Conservation (phyloP, 1,284 basidiomycete species). For the Marasmius oreades region DNA sequence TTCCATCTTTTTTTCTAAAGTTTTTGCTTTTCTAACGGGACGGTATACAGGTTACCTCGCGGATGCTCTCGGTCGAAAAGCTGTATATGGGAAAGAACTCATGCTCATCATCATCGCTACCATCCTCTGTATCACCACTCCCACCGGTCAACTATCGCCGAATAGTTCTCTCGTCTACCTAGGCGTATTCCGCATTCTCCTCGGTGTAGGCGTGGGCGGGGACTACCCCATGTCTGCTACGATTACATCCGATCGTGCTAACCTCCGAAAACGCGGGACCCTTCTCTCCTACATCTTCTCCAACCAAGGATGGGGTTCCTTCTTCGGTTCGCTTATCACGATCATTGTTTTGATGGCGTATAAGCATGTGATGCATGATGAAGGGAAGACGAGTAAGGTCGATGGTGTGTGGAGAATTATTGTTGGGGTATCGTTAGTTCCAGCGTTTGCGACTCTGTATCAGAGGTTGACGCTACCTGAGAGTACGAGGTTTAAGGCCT, state of each 20-base stretch:
- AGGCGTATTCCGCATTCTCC: constrained; percentile 63
- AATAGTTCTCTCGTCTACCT: constrained; percentile 55
- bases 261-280: constrained; percentile 67
- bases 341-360: constrained; percentile 72
- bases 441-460: constrained; percentile 37
- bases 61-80: constrained; percentile 65
- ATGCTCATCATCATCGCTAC: constrained; percentile 76
- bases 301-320: constrained; percentile 74
- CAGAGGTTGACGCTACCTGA: constrained; percentile 76
- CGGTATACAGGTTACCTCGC: constrained; percentile 45
- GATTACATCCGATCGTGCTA: constrained; percentile 68
- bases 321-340: constrained; percentile 62
- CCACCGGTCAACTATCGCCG: constrained; percentile 39
- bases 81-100: constrained; percentile 75
- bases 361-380: constrained; percentile 56
- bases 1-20: neutral
- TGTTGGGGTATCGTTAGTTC: constrained; percentile 37
- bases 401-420: constrained; percentile 37
- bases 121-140: constrained; percentile 44
- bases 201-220: constrained; percentile 77
- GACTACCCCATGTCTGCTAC: constrained; percentile 81
- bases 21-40: constrained; percentile 29
- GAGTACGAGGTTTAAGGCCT: constrained; percentile 51
- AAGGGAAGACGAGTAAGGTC: constrained; percentile 48
- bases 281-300: constrained; percentile 75